These are phyloP conservation scores for Fusarium sp. DNA, from an alignment of 2,329 filamentous ascomycete species.

Conservation along the genomic window DNA sequence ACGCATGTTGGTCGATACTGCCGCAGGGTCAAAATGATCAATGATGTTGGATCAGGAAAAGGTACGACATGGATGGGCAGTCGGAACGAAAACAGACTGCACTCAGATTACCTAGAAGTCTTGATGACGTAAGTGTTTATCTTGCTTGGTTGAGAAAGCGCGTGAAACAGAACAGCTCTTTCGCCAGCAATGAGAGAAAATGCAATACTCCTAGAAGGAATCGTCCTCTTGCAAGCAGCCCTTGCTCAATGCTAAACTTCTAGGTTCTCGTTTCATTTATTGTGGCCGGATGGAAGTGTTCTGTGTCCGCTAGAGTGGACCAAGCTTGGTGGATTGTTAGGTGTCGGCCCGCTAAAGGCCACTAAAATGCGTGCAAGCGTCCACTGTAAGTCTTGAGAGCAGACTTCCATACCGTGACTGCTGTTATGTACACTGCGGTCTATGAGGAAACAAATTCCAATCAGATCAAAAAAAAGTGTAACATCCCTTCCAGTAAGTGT, in stretches of 20 bases:
- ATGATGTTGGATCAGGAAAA: not conserved
- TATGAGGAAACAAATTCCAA: not conserved
- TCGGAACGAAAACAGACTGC: not conserved
- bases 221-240: not conserved
- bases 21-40: not conserved
- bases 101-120: not conserved
- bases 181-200: not conserved
- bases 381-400: not conserved
- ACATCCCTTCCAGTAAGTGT: too few relatives aligned
- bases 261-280: not conserved
- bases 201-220: not conserved
- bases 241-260: not conserved
- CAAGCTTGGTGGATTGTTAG: not conserved
- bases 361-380: not conserved
- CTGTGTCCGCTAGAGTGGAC: not conserved
- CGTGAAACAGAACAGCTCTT: not conserved
- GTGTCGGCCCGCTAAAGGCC: not conserved
- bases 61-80: too few relatives aligned
- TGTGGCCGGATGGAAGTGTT: not conserved
- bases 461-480: not conserved
- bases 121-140: not conserved
- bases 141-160: not conserved
- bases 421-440: not conserved
- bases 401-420: not conserved
- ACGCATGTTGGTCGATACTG: not conserved